Base-by-base conservation (phyloP, 768 basidiomycete species). In the Zangia roseola region DNA sequence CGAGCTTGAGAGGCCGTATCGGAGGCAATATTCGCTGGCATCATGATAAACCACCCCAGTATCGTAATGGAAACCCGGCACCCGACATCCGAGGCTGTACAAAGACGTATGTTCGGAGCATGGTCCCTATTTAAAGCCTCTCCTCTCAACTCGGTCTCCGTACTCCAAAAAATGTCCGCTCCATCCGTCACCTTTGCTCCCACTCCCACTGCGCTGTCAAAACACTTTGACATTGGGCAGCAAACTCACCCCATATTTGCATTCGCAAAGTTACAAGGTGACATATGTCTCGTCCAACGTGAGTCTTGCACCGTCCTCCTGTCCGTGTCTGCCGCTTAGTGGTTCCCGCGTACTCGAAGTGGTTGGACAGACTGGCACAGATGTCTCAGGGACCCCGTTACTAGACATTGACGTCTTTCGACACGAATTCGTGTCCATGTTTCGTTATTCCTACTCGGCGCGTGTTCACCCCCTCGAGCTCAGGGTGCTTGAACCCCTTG, bases 351-450 rank as follows among this genome's bases (percentile, higher is more conserved):
- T 31, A 16, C 38, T 26, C 14, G 13, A 3, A 58, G 61, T 60
- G 31, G 21, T 53, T 23, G 55, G 55, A 39, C 59, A 49, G 52
- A 45, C 64, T 6, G 24, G 35, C 23, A 21, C 44, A 7, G 58
- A 62, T 35, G 13, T 53, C 4, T 58, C 53, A 4, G 49, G 51
- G 2, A 42, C 53, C 2, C 45, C 54, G 10, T 21, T 49, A n/a
- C 45, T 67, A 19, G 57, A 61, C 26, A 43, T 69, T 1, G 52
- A 61, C 25, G 34, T 69, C 43, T 69, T 69, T 49, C 55, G 59
- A 16, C 81, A 84, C 59, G 82, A 84, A 63, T 82, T 83, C 54
- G 78, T 79, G 62, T 78, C 78, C 54, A 84, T 84, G 43, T 84
- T 84, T 57, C 80, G 82, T 33, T 76, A 80, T 47, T 67, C 67